Conservation (phyloP, 2,329 filamentous ascomycete genomes). For the Fusarium sp. region DNA sequence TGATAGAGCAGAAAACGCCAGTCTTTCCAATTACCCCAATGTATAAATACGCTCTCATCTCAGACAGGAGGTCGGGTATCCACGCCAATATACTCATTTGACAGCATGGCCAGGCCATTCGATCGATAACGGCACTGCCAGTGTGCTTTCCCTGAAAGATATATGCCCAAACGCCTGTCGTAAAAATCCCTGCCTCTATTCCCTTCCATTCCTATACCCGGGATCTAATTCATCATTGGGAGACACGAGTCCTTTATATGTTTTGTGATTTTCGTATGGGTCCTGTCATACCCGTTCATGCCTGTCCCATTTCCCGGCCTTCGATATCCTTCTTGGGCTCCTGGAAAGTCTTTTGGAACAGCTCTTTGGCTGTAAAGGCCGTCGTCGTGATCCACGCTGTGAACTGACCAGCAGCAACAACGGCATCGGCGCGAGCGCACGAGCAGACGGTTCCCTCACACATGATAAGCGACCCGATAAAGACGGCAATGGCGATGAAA, state of each 20-base stretch:
- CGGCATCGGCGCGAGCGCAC: constrained; percentile 65
- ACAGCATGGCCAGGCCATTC: constrained; percentile 25
- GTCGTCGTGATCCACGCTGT: constrained; percentile 64
- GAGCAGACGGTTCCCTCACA: constrained; percentile 69
- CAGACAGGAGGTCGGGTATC: constrained; percentile 35
- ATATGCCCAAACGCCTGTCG: constrained; percentile 41
- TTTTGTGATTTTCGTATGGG: background rate
- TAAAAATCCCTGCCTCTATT: constrained; percentile 20
- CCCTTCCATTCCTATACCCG: constrained; percentile 4
- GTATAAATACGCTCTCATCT: constrained; percentile 19
- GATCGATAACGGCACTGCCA: constrained; percentile 21
- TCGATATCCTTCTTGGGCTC: constrained; percentile 44
- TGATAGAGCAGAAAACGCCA: constrained; percentile 37
- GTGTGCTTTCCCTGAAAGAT: constrained; percentile 14
- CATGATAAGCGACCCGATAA: constrained; percentile 66
- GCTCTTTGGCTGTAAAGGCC: constrained; percentile 58
- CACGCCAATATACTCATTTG: constrained; percentile 39
- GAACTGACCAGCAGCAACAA: constrained; percentile 66
- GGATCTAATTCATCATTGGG: constrained; percentile 7
- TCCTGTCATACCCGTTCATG: constrained; percentile 22
- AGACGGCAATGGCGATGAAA: constrained; percentile 68
- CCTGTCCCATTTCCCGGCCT: constrained; percentile 54
- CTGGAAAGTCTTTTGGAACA: constrained; percentile 58
- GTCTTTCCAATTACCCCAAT: constrained; percentile 10
- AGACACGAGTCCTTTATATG: background rate